A percentile compares a stretch with the other conserved stretches of the same genome.
These are phyloP conservation scores for Mycena indigotica DNA, from an alignment of 768 basidiomycete genomes.

Conservation along the genomic window DNA sequence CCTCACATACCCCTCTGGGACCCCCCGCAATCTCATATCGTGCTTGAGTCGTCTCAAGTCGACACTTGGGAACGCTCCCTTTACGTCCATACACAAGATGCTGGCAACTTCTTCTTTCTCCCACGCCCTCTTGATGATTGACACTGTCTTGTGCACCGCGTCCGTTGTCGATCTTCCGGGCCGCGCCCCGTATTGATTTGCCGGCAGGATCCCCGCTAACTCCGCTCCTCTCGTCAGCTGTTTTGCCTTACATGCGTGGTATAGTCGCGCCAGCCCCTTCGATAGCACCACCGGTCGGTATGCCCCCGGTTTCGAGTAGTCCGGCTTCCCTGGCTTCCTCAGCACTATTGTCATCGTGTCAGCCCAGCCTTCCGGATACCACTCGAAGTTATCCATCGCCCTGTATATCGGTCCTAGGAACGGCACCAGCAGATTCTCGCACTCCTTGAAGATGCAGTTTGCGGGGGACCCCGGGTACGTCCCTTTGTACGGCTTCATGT, in stretches of 20 bases:
- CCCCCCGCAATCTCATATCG: slow-evolving; percentile 5
- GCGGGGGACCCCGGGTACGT: slow-evolving; percentile 26
- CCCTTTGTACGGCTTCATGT: slow-evolving; percentile 31
- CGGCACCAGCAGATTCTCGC: slow-evolving; percentile 6
- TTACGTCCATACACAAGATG: slow-evolving; percentile 32
- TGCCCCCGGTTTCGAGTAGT: slow-evolving; percentile 36
- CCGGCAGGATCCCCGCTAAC: slow-evolving; percentile 23
- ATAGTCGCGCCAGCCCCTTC: slow-evolving; percentile 12
- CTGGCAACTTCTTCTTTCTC: slow-evolving; percentile 24
- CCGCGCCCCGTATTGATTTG: slow-evolving; percentile 33
- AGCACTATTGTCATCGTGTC: slow-evolving; percentile 32
- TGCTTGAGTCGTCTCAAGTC: slow-evolving; percentile 21
- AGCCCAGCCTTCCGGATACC: slow-evolving; percentile 33
- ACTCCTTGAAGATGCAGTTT: slow-evolving; percentile 27
- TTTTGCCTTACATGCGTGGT: slow-evolving; percentile 13
- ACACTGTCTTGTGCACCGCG: slow-evolving; percentile 27
- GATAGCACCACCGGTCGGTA: slow-evolving; percentile 36
- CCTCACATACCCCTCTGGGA: slow-evolving; percentile 24
- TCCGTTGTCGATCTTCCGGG: slow-evolving; percentile 33
- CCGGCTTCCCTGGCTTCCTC: slow-evolving; percentile 37
- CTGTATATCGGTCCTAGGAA: slow-evolving; percentile 25
- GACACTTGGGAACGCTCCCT: slow-evolving; percentile 31
- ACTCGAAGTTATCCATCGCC: slow-evolving; percentile 30
- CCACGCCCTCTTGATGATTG: slow-evolving; percentile 27
- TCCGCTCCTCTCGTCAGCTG: slow-evolving; percentile 23